phyloP scores from a whole-genome alignment of 202 grass and related monocot species.

The Setaria italica region DNA sequence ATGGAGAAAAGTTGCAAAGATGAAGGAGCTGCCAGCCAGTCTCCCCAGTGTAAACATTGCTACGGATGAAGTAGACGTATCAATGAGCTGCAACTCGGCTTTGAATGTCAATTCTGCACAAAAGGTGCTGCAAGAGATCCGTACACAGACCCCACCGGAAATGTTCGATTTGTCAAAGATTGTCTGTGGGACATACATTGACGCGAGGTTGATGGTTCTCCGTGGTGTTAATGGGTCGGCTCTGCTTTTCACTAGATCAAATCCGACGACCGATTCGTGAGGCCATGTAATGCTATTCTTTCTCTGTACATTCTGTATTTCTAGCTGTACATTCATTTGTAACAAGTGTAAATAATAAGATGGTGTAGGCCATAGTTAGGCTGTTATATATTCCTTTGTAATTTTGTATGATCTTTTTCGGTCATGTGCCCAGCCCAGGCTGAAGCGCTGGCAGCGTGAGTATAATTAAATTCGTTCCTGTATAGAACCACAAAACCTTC shows the following conservation, averaged over 20 bases:
- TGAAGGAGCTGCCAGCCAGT: conserved; percentile 73
- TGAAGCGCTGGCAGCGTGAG: background rate
- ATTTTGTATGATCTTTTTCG: background rate
- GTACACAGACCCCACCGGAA: conserved; percentile 77
- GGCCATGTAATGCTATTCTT: conserved; percentile 19
- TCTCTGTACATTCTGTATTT: conserved; percentile 43
- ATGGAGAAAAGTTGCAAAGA: conserved; percentile 58
- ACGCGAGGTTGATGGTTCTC: conserved; percentile 89
- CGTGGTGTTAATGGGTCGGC: conserved; percentile 79
- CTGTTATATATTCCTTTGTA: background rate
- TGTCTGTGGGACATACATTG: conserved; percentile 87
- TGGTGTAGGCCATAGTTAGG: conserved; percentile 5
- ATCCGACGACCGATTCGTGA: conserved; percentile 39
- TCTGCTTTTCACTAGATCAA: conserved; percentile 79
- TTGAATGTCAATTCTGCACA: conserved; percentile 56
- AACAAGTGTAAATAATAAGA: conserved; percentile 32
- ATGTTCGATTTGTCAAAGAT: conserved; percentile 88
- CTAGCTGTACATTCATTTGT: conserved; percentile 47
- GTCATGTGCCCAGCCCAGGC: background rate
- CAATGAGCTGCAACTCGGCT: conserved; percentile 58
- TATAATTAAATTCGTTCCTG: background rate
- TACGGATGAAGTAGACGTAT: conserved; percentile 62
- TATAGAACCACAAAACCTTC: background rate
- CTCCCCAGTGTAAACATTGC: conserved; percentile 62
- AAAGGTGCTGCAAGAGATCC: conserved; percentile 73